phyloP scores from a whole-genome alignment of 2,329 filamentous ascomycete genomes.

The Colletotrichum filicis region DNA sequence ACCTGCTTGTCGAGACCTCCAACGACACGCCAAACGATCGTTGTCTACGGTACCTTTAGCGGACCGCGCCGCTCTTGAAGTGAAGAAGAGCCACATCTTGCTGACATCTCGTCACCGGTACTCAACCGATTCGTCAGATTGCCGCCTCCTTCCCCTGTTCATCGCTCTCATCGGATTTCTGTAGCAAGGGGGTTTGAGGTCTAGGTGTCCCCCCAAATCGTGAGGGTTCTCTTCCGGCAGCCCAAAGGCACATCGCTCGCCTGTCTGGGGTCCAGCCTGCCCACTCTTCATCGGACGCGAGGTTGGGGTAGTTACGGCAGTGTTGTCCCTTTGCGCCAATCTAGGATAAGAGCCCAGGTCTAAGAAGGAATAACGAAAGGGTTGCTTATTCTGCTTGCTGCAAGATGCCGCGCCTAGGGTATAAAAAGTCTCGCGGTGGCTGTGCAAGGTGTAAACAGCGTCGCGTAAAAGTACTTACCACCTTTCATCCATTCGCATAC shows the following conservation, averaged over 20 bases:
- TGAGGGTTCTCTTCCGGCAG: neutral
- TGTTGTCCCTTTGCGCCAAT: neutral
- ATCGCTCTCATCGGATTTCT: neutral
- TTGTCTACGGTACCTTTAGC: neutral
- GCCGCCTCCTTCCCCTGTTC: constrained; percentile 1
- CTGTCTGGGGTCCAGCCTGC: neutral
- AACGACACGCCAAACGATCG: neutral
- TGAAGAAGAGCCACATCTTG: neutral
- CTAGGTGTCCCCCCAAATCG: neutral
- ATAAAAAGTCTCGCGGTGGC: constrained; percentile 49
- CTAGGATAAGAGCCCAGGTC: neutral
- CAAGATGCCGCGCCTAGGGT: constrained; percentile 44
- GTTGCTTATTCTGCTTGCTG: neutral
- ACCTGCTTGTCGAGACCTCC: neutral
- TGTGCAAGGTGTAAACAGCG: constrained; percentile 49
- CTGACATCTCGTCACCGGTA: neutral
- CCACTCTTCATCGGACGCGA: neutral
- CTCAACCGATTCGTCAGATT: constrained; percentile 14
- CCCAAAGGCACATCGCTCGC: neutral
- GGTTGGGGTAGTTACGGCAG: neutral
- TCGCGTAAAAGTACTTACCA: constrained; percentile 46
- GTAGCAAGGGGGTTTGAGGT: constrained; percentile 1
- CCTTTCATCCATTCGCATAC: neutral
- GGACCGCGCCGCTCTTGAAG: neutral
- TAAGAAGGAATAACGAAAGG: neutral